phyloP scores from a whole-genome alignment of 2,329 filamentous ascomycete species.

The Fusarium temperatum region DNA sequence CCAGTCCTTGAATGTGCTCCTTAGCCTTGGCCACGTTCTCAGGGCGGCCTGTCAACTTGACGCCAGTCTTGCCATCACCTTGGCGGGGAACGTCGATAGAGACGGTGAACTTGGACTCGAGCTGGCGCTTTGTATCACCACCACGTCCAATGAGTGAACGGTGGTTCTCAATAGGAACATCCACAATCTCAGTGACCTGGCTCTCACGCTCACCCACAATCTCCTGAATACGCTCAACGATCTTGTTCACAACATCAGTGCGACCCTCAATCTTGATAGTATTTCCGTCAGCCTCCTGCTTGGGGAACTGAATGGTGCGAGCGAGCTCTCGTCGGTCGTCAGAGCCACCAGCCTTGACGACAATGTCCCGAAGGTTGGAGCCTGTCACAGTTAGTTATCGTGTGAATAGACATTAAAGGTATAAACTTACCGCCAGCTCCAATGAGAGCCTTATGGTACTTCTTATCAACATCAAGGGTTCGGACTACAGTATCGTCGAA shows the following conservation, averaged over 20 bases:
- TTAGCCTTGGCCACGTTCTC: conserved; percentile 86
- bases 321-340: conserved; percentile 85
- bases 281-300: conserved; percentile 82
- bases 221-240: conserved; percentile 80
- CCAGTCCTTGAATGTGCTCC: conserved; percentile 79
- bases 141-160: conserved; percentile 89
- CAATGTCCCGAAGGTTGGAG: conserved; percentile 84
- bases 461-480: conserved; percentile 91
- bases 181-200: conserved; percentile 79
- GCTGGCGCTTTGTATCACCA: conserved; percentile 83
- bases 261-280: conserved; percentile 90
- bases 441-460: conserved; percentile 90
- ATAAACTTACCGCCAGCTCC: conserved; percentile 80
- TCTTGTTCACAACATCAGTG: conserved; percentile 85
- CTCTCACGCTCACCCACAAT: conserved; percentile 86
- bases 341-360: conserved; percentile 87
- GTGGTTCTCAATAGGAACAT: conserved; percentile 91
- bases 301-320: conserved; percentile 93
- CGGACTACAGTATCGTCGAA: conserved; percentile 91
- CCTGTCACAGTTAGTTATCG: conserved; percentile 62
- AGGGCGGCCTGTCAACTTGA: conserved; percentile 85
- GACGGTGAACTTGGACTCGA: conserved; percentile 88
- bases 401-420: background rate
- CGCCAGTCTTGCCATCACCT: conserved; percentile 81
- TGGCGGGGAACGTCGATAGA: conserved; percentile 92